Conservation (phyloP, 1,284 basidiomycete genomes). For the Cryptococcus sp. region DNA sequence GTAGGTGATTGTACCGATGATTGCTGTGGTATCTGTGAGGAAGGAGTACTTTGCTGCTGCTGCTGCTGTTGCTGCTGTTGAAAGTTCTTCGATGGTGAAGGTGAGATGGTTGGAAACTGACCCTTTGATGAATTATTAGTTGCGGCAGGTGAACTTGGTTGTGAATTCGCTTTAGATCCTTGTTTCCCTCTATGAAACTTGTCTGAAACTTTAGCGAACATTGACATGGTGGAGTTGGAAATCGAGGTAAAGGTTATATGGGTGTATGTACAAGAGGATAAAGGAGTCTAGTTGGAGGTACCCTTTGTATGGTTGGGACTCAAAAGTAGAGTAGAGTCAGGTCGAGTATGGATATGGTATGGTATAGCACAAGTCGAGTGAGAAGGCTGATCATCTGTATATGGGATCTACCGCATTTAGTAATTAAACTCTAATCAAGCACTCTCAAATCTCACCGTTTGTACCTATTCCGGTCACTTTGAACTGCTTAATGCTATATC, state of each 20-base stretch:
- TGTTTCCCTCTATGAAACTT: constrained; percentile 40
- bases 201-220: constrained; percentile 45
- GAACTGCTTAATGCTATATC: too few species aligned
- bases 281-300: not conserved
- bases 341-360: not conserved
- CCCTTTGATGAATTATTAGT: not conserved
- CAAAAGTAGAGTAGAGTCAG: not conserved
- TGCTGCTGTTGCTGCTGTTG: not conserved
- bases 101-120: not conserved
- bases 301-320: not conserved
- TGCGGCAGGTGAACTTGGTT: not conserved
- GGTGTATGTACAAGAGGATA: not conserved
- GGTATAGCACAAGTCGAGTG: too few species aligned
- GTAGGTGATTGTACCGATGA: too few species aligned
- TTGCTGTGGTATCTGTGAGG: not conserved
- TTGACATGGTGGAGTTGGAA: constrained; percentile 6
- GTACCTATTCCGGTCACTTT: too few species aligned
- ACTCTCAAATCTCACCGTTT: too few species aligned
- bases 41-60: not conserved
- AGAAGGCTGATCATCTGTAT: too few species aligned
- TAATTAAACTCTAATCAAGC: too few species aligned
- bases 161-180: constrained; percentile 13
- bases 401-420: too few species aligned
- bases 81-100: not conserved
- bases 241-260: not conserved